Base-by-base conservation (phyloP, 106 monocot species). In the Platanthera guangdongensis region DNA sequence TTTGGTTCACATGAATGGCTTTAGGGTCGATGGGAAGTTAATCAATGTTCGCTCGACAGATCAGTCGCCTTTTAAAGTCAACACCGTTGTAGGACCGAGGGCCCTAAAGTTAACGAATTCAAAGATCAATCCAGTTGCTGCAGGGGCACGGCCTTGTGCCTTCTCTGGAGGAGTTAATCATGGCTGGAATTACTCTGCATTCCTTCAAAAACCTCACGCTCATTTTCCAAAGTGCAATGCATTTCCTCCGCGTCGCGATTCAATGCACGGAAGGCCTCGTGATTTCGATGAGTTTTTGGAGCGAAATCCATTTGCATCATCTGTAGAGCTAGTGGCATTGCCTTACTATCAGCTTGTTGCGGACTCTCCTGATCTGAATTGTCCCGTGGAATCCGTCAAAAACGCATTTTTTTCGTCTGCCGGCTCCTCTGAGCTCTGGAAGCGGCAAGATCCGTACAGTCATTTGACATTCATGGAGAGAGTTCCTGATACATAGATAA, bases 1-100 rank as follows among this genome's bases (percentile, higher is more conserved):
- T 74, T 72, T 83, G 19, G 53, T 75, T 30, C 57, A 76, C 3
- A 90, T 94, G 93, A 77, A 90, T 81, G 79, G 90, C 16, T 83
- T 52, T 75, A 80, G 50, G 51, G 71, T 90, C 57, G 88, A 86
- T 2, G 86, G 80, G 71, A 86, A 78, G 62, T 50, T 12, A 12
- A 51, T 94, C 60, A 55, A 51, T 32, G 93, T 90, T 13, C 62
- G 83, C 3, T 15, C 80, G 19, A 82, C 84, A 32, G 78, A 74
- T 49, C 30, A 6, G 2, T 70, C 85, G 6, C 28, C 84, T 46
- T 47, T n/a, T 15, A 70, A 46, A 47, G 47, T 70, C 7, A 70
- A 70, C 48, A 70, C 70, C 70, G 47, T 70, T 70, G 47, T 70
- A 46, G 70, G 70, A 15, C 70, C 70, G 6, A 70, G 70, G 47